These are phyloP conservation scores for Eimeria mitis DNA, from an alignment of 169 alveolate species.

Conservation along the genomic window DNA sequence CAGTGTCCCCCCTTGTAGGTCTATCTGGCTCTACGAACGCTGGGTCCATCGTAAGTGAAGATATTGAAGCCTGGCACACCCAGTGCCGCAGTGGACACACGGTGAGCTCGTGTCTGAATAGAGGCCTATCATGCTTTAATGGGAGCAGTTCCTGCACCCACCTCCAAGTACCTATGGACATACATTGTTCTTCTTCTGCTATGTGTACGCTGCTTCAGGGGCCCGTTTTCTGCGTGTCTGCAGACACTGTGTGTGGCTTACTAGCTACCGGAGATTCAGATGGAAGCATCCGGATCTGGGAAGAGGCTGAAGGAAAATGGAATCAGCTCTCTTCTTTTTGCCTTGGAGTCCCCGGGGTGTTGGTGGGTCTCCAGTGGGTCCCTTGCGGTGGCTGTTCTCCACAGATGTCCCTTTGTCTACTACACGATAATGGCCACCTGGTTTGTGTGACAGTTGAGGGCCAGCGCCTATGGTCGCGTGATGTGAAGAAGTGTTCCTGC, in stretches of 20 bases:
- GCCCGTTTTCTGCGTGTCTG: constrained; percentile 67
- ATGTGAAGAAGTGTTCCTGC: constrained; percentile 34
- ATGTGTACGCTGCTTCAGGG: constrained; percentile 64
- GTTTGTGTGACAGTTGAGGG: constrained; percentile 38
- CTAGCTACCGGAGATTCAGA: constrained; percentile 37
- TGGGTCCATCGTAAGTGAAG: neutral
- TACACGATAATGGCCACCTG: constrained; percentile 57
- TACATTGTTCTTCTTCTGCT: neutral
- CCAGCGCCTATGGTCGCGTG: constrained; percentile 52
- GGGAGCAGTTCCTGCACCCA: neutral
- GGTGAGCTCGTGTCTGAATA: neutral
- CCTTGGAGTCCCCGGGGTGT: constrained; percentile 24
- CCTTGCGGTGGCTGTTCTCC: neutral
- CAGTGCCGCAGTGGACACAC: constrained; percentile 26
- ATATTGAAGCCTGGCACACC: neutral
- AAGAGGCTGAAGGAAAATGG: constrained; percentile 33
- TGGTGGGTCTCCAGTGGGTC: constrained; percentile 55
- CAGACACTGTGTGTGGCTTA: constrained; percentile 12
- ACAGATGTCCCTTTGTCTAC: constrained; percentile 16
- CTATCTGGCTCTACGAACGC: neutral
- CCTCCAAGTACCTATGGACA: neutral
- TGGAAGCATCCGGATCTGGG: constrained; percentile 34
- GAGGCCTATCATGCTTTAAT: neutral
- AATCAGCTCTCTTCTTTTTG: neutral
- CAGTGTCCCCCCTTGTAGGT: constrained; percentile 3